Percentiles rank a stretch among this genome's conserved stretches.
Evolutionary conservation across 805 yeast species (phyloP).

Genomic region (Limtongozyma cylindracea): DNA sequence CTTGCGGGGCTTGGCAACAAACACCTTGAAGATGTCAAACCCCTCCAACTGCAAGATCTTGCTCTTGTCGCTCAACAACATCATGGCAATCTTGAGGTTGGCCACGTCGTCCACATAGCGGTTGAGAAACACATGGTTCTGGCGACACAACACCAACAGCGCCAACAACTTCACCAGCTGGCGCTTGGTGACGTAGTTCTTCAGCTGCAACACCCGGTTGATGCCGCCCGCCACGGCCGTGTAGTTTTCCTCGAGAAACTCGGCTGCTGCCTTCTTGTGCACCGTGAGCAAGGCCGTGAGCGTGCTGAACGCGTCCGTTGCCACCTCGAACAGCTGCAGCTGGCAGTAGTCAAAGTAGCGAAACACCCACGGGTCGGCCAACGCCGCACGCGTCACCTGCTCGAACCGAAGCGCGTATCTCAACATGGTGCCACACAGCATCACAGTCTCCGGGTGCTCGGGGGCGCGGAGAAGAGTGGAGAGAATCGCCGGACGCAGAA

Average conservation of each 20-base stretch:
- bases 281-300: constrained; percentile 39
- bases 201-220: constrained; percentile 46
- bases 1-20: constrained; percentile 90
- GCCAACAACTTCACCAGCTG: constrained; percentile 64
- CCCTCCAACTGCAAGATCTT: constrained; percentile 78
- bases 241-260: constrained; percentile 36
- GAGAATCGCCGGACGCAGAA: constrained; percentile 37
- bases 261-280: constrained; percentile 46
- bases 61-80: constrained; percentile 65
- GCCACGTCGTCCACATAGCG: constrained; percentile 59
- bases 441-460: constrained; percentile 45
- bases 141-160: constrained; percentile 42
- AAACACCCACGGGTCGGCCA: constrained; percentile 51
- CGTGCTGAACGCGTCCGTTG: constrained; percentile 75
- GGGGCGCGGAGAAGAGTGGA: constrained; percentile 42
- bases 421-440: constrained; percentile 53
- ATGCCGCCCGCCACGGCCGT: constrained; percentile 32
- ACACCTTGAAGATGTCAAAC: constrained; percentile 79
- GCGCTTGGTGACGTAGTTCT: constrained; percentile 78
- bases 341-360: constrained; percentile 57
- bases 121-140: constrained; percentile 49
- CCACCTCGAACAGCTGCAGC: constrained; percentile 60
- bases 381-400: constrained; percentile 28
- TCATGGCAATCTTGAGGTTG: constrained; percentile 71
- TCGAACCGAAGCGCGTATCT: constrained; percentile 74